Evolutionary conservation across 2,329 filamentous ascomycete genomes (phyloP).

Genomic region (Hymenoscyphus fructigenus): DNA sequence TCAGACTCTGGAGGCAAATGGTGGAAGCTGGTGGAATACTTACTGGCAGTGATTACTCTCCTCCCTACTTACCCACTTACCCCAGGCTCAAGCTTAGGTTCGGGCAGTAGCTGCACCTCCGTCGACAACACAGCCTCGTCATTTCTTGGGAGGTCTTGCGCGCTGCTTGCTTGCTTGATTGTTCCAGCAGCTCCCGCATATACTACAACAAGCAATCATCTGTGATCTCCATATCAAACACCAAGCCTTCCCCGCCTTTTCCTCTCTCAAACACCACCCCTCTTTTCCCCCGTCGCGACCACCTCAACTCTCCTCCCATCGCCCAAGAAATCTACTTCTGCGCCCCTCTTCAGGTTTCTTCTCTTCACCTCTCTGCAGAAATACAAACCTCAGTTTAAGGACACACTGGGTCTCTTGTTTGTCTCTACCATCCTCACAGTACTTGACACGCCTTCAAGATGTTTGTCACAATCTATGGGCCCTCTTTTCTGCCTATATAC

Average conservation of each 20-base stretch:
- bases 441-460: background rate
- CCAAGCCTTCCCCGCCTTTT: background rate
- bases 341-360: background rate
- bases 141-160: background rate
- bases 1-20: background rate
- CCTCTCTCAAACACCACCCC: background rate
- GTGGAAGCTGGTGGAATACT: background rate
- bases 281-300: background rate
- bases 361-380: background rate
- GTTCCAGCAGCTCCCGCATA: background rate
- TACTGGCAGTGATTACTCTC: background rate
- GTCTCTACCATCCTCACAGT: background rate
- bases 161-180: background rate
- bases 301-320: background rate
- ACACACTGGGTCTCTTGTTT: background rate
- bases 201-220: background rate
- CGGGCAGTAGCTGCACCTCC: background rate
- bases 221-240: background rate
- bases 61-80: background rate
- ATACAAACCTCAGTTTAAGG: background rate
- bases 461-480: background rate
- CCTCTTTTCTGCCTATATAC: constrained; percentile 16
- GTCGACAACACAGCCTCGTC: background rate
- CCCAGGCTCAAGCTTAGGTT: background rate
- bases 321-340: background rate